phyloP scores from a whole-genome alignment of 768 basidiomycete genomes.

The Boletus tomentosulus region DNA sequence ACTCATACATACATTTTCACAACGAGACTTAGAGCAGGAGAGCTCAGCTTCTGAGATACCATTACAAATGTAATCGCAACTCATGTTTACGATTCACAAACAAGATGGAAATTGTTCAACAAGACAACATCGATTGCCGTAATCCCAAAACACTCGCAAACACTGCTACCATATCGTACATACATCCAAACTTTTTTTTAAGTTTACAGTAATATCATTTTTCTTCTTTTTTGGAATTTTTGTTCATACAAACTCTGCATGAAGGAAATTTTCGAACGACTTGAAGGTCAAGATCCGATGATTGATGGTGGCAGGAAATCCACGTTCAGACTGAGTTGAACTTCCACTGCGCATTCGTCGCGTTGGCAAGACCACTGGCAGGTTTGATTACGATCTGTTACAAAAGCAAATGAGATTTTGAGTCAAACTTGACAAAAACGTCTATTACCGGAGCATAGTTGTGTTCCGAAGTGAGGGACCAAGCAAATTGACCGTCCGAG shows the following conservation, averaged over 20 bases:
- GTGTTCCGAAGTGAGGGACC: background rate
- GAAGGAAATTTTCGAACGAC: background rate
- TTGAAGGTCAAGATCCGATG: background rate
- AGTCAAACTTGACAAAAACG: background rate
- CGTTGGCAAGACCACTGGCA: background rate
- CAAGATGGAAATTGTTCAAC: too few species aligned
- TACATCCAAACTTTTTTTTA: too few species aligned
- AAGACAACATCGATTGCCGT: too few species aligned
- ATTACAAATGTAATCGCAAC: too few species aligned
- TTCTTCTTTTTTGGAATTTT: background rate
- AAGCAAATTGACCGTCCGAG: background rate
- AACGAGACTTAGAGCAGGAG: too few species aligned
- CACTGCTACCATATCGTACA: too few species aligned
- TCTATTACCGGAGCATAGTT: background rate
- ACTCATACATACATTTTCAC: too few species aligned
- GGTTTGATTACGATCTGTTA: background rate
- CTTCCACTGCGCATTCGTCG: background rate
- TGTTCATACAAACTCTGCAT: background rate
- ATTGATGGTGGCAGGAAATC: background rate
- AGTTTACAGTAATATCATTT: background rate
- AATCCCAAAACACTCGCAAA: too few species aligned
- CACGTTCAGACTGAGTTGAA: background rate
- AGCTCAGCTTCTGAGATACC: too few species aligned
- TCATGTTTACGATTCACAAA: too few species aligned
- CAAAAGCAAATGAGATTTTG: background rate